A percentile compares a stretch with the other conserved stretches of the same genome.
Conservation (phyloP, 2,329 filamentous ascomycete species). For the Alternaria rosae region DNA sequence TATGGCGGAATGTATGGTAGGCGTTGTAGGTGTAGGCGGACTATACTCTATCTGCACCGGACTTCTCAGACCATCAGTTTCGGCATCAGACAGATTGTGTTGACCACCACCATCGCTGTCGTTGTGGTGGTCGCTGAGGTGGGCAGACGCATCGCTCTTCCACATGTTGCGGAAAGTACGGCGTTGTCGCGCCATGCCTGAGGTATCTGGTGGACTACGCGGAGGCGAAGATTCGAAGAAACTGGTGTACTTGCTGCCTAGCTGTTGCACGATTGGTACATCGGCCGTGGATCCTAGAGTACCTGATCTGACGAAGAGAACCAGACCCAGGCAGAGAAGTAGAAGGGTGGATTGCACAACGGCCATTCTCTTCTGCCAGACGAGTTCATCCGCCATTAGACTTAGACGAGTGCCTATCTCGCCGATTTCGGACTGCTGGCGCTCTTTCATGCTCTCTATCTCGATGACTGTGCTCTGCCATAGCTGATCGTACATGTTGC, state of each 20-base stretch:
- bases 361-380: constrained; percentile 85
- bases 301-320: constrained; percentile 71
- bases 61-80: constrained; percentile 44
- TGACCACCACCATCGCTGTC: constrained; percentile 6
- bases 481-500: constrained; percentile 90
- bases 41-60: constrained; percentile 41
- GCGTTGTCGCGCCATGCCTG: constrained; percentile 34
- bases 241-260: constrained; percentile 46
- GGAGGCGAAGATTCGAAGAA: constrained; percentile 49
- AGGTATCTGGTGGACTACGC: constrained; percentile 42
- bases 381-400: constrained; percentile 90
- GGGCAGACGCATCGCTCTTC: constrained; percentile 43
- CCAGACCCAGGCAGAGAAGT: constrained; percentile 83
- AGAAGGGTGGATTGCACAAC: constrained; percentile 90
- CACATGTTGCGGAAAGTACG: constrained; percentile 45
- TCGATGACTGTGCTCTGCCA: constrained; percentile 96
- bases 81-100: constrained; percentile 36
- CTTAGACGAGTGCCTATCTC: constrained; percentile 82
- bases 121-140: constrained; percentile 45
- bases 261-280: constrained; percentile 56
- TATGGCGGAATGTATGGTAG: not conserved
- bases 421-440: constrained; percentile 81
- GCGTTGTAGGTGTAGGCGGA: constrained; percentile 35
- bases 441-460: constrained; percentile 85
- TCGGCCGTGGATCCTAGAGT: constrained; percentile 49